Conservation (phyloP, 2,329 filamentous ascomycete genomes). For the Fusarium transvaalense region DNA sequence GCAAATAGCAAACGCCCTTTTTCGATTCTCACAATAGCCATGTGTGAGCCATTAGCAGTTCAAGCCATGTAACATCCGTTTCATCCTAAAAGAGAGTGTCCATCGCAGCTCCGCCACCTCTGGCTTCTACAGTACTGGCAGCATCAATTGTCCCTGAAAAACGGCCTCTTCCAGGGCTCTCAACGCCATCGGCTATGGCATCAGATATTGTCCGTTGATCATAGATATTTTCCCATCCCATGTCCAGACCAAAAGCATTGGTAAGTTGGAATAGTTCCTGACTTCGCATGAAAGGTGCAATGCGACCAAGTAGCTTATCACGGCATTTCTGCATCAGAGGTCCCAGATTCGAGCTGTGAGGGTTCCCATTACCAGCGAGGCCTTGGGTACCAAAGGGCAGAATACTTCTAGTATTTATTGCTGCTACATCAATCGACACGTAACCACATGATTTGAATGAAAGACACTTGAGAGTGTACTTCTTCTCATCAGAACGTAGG, state of each 20-base stretch:
- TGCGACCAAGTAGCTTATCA: slow-evolving; percentile 54
- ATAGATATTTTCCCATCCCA: slow-evolving; percentile 57
- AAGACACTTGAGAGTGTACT: slow-evolving; percentile 55
- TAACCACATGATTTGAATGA: slow-evolving; percentile 74
- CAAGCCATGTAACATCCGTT: background rate
- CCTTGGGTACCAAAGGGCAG: slow-evolving; percentile 46
- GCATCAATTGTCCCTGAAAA: slow-evolving; percentile 55
- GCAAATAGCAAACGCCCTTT: slow-evolving; percentile 3
- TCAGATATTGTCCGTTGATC: slow-evolving; percentile 48
- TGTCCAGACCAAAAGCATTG: slow-evolving; percentile 51
- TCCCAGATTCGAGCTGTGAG: slow-evolving; percentile 43
- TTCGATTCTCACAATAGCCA: background rate
- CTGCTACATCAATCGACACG: slow-evolving; percentile 56
- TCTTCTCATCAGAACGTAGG: slow-evolving; percentile 48
- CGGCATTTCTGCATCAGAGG: slow-evolving; percentile 53
- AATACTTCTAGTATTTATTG: slow-evolving; percentile 55
- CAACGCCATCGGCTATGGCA: slow-evolving; percentile 54
- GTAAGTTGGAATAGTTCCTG: slow-evolving; percentile 51
- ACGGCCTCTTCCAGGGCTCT: slow-evolving; percentile 54
- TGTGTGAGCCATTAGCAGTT: background rate
- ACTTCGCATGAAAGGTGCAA: slow-evolving; percentile 49
- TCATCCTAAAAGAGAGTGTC: slow-evolving; percentile 9
- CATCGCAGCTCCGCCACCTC: background rate
- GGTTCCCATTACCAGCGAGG: slow-evolving; percentile 41
- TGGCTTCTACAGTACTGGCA: slow-evolving; percentile 9